Conservation (phyloP, 306 rosid genomes). For the Adenanthera pavonina region DNA sequence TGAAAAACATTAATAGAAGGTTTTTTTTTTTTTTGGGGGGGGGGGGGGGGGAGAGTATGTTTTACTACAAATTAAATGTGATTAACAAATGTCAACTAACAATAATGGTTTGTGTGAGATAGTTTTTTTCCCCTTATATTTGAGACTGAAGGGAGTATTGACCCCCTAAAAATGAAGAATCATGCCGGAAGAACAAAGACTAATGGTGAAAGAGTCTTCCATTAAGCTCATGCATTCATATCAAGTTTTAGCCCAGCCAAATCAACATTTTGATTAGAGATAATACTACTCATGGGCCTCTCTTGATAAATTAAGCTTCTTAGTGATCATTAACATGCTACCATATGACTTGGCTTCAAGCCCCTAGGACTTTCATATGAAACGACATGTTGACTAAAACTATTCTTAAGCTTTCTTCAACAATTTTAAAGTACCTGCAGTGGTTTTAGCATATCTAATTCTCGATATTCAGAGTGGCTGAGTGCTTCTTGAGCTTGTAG, state of each 20-base stretch:
- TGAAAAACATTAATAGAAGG: too few relatives aligned
- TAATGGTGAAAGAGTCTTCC: neutral
- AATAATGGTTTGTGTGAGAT: too few relatives aligned
- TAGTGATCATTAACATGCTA: neutral
- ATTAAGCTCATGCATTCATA: conserved; percentile 13
- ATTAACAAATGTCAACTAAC: too few relatives aligned
- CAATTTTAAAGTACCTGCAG: conserved; percentile 69
- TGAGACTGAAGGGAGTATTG: too few relatives aligned
- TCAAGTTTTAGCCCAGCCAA: conserved; percentile 28
- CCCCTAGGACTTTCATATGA: neutral
- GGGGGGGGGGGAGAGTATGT: too few relatives aligned
- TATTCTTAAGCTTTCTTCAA: neutral
- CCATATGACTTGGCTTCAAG: neutral
- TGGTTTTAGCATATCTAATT: conserved; percentile 66
- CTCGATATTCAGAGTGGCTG: conserved; percentile 54
- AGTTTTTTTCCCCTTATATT: too few relatives aligned
- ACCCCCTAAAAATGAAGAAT: neutral
- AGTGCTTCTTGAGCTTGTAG: conserved; percentile 79
- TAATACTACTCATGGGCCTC: neutral
- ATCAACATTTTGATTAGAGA: neutral
- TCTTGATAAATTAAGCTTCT: neutral
- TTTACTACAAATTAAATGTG: too few relatives aligned
- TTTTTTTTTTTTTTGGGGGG: too few relatives aligned
- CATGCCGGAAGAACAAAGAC: neutral
- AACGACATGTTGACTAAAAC: neutral